Evolutionary conservation across 768 basidiomycete species (phyloP), one percentile per base, ranked within the genome.

Genomic region (Amyloporia xantha): DNA sequence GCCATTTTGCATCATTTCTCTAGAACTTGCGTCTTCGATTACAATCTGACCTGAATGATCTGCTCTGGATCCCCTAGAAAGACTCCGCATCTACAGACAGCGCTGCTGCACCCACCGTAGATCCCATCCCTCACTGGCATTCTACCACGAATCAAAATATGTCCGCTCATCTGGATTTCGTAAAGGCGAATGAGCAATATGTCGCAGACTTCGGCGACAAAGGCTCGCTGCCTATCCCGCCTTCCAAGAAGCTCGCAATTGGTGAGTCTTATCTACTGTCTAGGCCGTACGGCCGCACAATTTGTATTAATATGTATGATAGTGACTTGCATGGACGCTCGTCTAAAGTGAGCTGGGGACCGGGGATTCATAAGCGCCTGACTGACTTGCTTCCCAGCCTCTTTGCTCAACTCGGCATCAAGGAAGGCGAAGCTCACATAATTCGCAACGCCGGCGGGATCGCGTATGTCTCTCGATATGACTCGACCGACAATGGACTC

Each of bases 311-410:
- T 47, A 17, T 28, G 36, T 17, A 5, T 41, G 19, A 4, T 51
- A 81, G 78, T 82, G 24, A 82, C 81, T 17, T 85, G 82, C 68
- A 88, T 86, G 83, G 84, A 86, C 61, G 81, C 82, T 43, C 79
- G 84, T 45, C 69, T 86, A 54, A 78, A 85, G 81, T 84, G n/a
- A n/a, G n/a, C n/a, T n/a, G n/a, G n/a, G n/a, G n/a, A n/a, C n/a
- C n/a, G n/a, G n/a, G n/a, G n/a, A n/a, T n/a, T n/a, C n/a, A n/a
- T n/a, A n/a, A n/a, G n/a, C n/a, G n/a, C n/a, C n/a, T n/a, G n/a
- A n/a, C n/a, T n/a, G n/a, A n/a, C n/a, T 40, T 7, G 15, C 46
- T 41, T 23, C 50, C 9, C 56, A 82, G 81, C 57, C 78, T 79
- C 24, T 76, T 75, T 30, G 68, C 73, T 10, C 74, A 80, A 41